phyloP scores from a whole-genome alignment of 768 basidiomycete species.

The Termitomyces heimii region DNA sequence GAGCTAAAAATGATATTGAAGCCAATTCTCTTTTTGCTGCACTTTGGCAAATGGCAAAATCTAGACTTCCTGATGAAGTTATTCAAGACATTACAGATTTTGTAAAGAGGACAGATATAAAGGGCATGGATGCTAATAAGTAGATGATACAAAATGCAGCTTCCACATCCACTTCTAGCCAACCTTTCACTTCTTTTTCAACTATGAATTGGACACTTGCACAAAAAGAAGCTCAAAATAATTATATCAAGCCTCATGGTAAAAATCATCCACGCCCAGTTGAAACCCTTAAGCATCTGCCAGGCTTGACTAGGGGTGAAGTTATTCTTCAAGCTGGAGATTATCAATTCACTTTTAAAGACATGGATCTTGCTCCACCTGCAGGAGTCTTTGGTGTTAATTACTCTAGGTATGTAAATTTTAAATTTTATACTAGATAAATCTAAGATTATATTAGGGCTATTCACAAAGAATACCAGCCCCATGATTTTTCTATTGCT shows the following conservation, averaged over 20 bases:
- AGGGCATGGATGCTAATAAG: too few species aligned
- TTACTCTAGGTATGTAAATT: conserved; percentile 1
- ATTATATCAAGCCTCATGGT: neutral
- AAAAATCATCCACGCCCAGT: neutral
- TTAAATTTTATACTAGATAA: too few species aligned
- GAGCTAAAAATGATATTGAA: too few species aligned
- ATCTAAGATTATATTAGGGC: neutral
- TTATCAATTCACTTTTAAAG: neutral
- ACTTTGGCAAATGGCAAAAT: too few species aligned
- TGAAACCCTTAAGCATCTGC: neutral
- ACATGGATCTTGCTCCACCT: neutral
- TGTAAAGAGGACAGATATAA: too few species aligned
- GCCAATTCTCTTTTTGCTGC: too few species aligned
- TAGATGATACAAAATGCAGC: too few species aligned
- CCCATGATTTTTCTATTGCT: neutral
- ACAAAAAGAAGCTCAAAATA: neutral
- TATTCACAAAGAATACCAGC: conserved; percentile 1
- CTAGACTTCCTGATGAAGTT: too few species aligned
- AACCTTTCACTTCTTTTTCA: too few species aligned
- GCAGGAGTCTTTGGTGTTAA: neutral
- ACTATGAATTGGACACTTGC: neutral
- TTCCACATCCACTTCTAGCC: too few species aligned
- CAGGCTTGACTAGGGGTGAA: neutral
- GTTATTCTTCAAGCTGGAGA: neutral
- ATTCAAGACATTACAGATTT: too few species aligned